Evolutionary conservation across 768 basidiomycete species (phyloP), one percentile per base, ranked within the genome.

Genomic region (Macrolepiota albuminosa): DNA sequence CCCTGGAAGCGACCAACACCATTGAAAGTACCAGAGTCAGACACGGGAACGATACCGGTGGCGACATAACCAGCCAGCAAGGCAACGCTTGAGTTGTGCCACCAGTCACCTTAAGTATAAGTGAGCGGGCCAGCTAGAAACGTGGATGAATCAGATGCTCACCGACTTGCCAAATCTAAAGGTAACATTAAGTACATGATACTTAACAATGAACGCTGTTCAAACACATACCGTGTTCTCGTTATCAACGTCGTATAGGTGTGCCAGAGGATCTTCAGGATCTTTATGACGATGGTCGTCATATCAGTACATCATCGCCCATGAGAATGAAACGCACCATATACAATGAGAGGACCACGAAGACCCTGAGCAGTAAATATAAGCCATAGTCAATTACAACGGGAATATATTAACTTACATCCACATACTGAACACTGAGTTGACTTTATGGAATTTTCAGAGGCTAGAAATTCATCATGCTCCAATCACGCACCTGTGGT

Each of bases 71-170:
- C 54, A 61, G 75, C 64, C 66, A 78, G 72, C 64, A 75, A 56
- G 33, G 59, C 46, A 16, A 57, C 18, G 14, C 51, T 69, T 16
- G 67, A 49, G 56, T 58, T 66, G 36, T 75, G 68, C 67, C 70
- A 83, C 80, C 81, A 82, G 57, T 83, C 81, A 37, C 77, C 71
- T 43, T 1, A 24, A 5, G 5, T 7, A 1, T 6, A 36, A 14
- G 21, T 24, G 14, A 36, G 47, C 18, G 2, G 29, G 33, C 42
- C 5, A 45, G 43, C 16, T 4, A 31, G 14, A 4, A 16, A 46
- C 34, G 13, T 21, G 16, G 18, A 10, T n/a, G 42, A 43, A 26
- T 16, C n/a, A 40, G 5, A 6, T n/a, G 8, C 61, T 59, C 50
- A 65, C 67, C 67, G 40, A 68, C n/a, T 63, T 69, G 67, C 50